These are phyloP conservation scores for Coniochaeta hoffmannii DNA, from an alignment of 2,329 filamentous ascomycete species.

Conservation along the genomic window DNA sequence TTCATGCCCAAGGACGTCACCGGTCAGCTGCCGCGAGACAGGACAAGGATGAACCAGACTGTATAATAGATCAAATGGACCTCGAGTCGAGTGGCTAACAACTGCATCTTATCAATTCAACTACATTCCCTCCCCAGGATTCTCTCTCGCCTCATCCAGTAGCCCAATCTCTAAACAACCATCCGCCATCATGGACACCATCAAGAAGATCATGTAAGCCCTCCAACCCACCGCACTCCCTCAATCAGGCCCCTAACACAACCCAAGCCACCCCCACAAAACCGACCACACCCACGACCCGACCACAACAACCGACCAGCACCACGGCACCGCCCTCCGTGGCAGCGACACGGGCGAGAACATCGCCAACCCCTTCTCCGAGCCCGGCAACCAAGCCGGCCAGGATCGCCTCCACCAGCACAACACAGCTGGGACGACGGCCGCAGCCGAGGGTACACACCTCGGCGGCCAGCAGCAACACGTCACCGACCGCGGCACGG, in stretches of 20 bases:
- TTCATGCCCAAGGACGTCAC: background rate
- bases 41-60: background rate
- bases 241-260: background rate
- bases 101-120: background rate
- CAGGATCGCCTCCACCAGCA: slow-evolving; percentile 2
- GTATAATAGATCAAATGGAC: background rate
- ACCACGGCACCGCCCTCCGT: background rate
- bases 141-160: background rate
- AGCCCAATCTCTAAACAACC: background rate
- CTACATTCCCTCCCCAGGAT: background rate
- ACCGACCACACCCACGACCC: background rate
- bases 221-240: background rate
- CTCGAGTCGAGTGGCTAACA: background rate
- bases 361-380: slow-evolving; percentile 3
- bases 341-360: slow-evolving; percentile 4
- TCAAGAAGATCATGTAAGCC: slow-evolving; percentile 8
- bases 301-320: background rate
- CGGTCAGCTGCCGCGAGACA: background rate
- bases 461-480: background rate
- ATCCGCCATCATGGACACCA: slow-evolving; percentile 6
- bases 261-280: slow-evolving; percentile 6
- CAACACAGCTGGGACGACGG: background rate
- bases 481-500: background rate
- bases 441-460: background rate
- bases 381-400: slow-evolving; percentile 6